Conservation (phyloP, 768 basidiomycete species). For the Phaeolepiota aurea region DNA sequence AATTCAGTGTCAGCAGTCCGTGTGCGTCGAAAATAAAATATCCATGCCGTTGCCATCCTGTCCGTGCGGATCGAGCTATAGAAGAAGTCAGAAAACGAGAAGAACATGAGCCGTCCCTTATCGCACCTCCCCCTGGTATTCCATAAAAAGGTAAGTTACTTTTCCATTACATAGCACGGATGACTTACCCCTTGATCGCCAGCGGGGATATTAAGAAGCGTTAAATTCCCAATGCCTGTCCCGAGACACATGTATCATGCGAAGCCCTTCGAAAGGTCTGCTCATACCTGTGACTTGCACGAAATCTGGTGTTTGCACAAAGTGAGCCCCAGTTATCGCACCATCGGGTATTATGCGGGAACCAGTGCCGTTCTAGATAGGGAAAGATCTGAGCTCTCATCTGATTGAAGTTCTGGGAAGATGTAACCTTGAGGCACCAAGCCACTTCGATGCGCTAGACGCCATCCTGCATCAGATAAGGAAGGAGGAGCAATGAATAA, state of each 20-base stretch:
- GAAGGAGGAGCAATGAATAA: slow-evolving; percentile 9
- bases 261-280: no score
- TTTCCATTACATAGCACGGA: slow-evolving; percentile 56
- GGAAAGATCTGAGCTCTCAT: background rate
- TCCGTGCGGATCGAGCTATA: slow-evolving; percentile 62
- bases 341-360: slow-evolving; percentile 66
- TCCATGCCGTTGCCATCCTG: slow-evolving; percentile 40
- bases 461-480: slow-evolving; percentile 39
- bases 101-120: background rate
- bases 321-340: slow-evolving; percentile 60
- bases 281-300: slow-evolving; percentile 42
- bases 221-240: slow-evolving; percentile 53
- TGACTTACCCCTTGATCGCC: slow-evolving; percentile 63
- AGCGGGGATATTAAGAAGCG: slow-evolving; percentile 47
- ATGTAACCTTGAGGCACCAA: slow-evolving; percentile 60
- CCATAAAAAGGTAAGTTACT: slow-evolving; percentile 28
- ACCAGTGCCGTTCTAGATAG: slow-evolving; percentile 44
- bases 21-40: slow-evolving; percentile 10
- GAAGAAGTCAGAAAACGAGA: background rate
- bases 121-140: slow-evolving; percentile 7
- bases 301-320: slow-evolving; percentile 58
- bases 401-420: slow-evolving; percentile 2
- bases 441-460: slow-evolving; percentile 64
- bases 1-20: slow-evolving; percentile 15
- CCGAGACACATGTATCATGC: background rate